Evolutionary conservation across 2,329 filamentous ascomycete species (phyloP), one percentile per base, ranked within the genome.

Genomic region (Stemphylium vesicarium): DNA sequence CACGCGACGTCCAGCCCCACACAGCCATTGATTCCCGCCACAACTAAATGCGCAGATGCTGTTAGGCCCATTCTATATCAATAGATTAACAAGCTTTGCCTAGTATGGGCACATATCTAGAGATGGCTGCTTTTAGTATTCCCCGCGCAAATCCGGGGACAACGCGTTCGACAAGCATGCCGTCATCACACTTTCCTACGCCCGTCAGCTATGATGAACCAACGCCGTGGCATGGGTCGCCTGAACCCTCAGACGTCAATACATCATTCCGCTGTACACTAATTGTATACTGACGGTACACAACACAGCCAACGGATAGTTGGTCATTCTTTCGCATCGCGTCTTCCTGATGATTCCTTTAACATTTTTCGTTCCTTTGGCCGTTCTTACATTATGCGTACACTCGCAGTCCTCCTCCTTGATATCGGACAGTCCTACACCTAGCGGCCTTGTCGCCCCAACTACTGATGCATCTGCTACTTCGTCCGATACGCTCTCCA

Each of bases 151-250:
- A 65, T 62, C 62, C 54, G 60, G 53, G 50, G 48, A 20, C 39
- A 52, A 59, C 54, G 60, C 55, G 54, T 62, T 36, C 37, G 20
- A 36, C 42, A 38, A 42, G 47, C 20, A 57, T 62, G 58, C 56
- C 58, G 62, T 63, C 64, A 65, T 65, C 46, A 62, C 45, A 37
- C 54, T 39, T 64, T 54, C 22, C 22, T 24, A 8, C 18, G 22
- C 44, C 9, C 38, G 39, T 16, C n/a, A 35, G 31, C 32, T 50
- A 43, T 26, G 24, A 49, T 31, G 44, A 18, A 42, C 16, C 49
- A 45, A 39, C 35, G 15, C 24, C 26, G 32, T 15, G n/a, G 24
- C 20, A 5, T 26, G 4, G 20, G 10, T 10, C 20, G 10, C 36
- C 13, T 12, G 4, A 35, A 24, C 22, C 22, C 11, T 35, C 32